Evolutionary conservation across 768 basidiomycete genomes (phyloP), one percentile per base, ranked within the genome.

Genomic region (Asterophora lycoperdoides): DNA sequence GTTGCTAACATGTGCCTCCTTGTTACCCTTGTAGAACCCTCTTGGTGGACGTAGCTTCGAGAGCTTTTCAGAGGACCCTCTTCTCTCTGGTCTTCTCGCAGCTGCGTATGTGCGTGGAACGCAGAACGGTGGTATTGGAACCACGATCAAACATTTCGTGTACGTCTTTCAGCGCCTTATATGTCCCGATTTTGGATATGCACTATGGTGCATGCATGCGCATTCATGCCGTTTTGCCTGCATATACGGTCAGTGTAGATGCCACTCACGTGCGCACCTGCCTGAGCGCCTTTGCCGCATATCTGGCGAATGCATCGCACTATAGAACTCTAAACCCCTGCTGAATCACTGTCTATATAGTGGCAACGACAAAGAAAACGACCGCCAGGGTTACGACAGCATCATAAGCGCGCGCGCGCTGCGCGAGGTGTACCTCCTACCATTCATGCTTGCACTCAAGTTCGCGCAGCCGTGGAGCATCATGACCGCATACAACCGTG

Each of bases 141-240:
- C 80, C 5, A 75, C 84, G 3, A 84, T 91, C 70, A 92, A 92
- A 62, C 90, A 92, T 61, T 91, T 87, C 53, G 81, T 84, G 83
- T 84, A 64, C n/a, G 72, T 57, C 15, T 23, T 9, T 13, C 11
- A 7, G 5, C 6, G n/a, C n/a, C n/a, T n/a, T n/a, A n/a, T n/a
- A n/a, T n/a, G n/a, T n/a, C n/a, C n/a, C n/a, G n/a, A n/a, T n/a
- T n/a, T n/a, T n/a, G n/a, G n/a, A n/a, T n/a, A n/a, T n/a, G n/a
- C n/a, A n/a, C n/a, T n/a, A n/a, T n/a, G n/a, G n/a, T n/a, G n/a
- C n/a, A n/a, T n/a, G n/a, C n/a, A n/a, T n/a, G n/a, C n/a, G n/a
- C n/a, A n/a, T n/a, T n/a, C n/a, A n/a, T n/a, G n/a, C n/a, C n/a
- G n/a, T n/a, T n/a, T n/a, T n/a, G n/a, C n/a, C n/a, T n/a, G n/a